These are phyloP conservation scores for Thamnidium elegans DNA, from an alignment of 192 early-diverging fungal species.

Conservation along the genomic window DNA sequence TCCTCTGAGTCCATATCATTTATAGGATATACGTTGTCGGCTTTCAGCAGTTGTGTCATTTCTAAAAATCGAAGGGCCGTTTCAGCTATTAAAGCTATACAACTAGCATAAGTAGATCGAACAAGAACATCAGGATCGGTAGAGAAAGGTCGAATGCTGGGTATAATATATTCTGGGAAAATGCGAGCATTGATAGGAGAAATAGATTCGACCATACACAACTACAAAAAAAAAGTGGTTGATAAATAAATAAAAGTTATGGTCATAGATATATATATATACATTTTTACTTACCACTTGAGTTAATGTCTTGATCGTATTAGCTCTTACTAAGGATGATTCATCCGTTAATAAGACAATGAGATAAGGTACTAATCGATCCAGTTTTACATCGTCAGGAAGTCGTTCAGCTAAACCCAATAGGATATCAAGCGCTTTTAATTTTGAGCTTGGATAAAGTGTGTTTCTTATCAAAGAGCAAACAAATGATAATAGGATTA, in stretches of 20 bases:
- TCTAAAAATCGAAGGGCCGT: slow-evolving; percentile 71
- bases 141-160: slow-evolving; percentile 66
- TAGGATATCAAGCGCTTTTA: slow-evolving; percentile 72
- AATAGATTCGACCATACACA: slow-evolving; percentile 72
- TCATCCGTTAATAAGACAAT: slow-evolving; percentile 64
- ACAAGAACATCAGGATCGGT: slow-evolving; percentile 75
- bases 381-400: slow-evolving; percentile 68
- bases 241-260: neutral
- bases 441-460: slow-evolving; percentile 64
- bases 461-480: slow-evolving; percentile 71
- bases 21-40: slow-evolving; percentile 43
- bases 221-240: slow-evolving; percentile 35
- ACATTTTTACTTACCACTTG: slow-evolving; percentile 59
- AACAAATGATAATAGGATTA: slow-evolving; percentile 65
- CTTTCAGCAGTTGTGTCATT: slow-evolving; percentile 60
- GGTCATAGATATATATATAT: no score
- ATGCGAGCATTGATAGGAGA: slow-evolving; percentile 81
- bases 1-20: slow-evolving; percentile 43
- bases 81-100: slow-evolving; percentile 77
- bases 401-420: slow-evolving; percentile 64
- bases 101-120: slow-evolving; percentile 77
- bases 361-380: slow-evolving; percentile 78
- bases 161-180: slow-evolving; percentile 89
- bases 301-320: slow-evolving; percentile 61
- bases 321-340: slow-evolving; percentile 57